Percentiles rank a stretch among this genome's conserved stretches.
Evolutionary conservation across 2,329 filamentous ascomycete species (phyloP).

Genomic region (Trichoderma sp.): DNA sequence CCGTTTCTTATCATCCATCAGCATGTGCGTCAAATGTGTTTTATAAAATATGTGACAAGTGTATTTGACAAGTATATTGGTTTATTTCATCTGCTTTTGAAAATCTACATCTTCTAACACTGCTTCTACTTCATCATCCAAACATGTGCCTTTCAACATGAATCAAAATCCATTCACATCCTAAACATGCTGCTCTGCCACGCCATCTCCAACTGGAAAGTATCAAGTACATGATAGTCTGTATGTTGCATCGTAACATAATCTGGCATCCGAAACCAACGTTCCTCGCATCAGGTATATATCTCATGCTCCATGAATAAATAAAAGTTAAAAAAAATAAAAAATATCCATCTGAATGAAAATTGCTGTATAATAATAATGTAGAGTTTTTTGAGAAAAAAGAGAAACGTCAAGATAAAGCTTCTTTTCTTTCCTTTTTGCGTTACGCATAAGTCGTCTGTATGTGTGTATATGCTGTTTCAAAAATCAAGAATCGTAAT

Average conservation of each 20-base stretch:
- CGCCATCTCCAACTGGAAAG: not conserved
- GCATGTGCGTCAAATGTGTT: too few species aligned
- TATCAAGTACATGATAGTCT: not conserved
- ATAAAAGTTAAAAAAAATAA: not conserved
- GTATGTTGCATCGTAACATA: not conserved
- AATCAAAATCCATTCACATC: not conserved
- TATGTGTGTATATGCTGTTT: not conserved
- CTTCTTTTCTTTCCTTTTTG: not conserved
- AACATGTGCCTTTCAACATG: not conserved
- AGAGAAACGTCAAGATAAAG: conserved; percentile 4
- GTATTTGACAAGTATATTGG: not conserved
- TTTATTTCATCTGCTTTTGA: conserved; percentile 21
- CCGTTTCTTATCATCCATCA: too few species aligned
- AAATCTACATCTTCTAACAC: not conserved
- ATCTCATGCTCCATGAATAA: conserved; percentile 4
- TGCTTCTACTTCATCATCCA: not conserved
- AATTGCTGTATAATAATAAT: not conserved
- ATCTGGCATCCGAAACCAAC: not conserved
- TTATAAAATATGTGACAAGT: too few species aligned
- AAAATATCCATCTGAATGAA: not conserved
- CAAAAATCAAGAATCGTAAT: conserved; percentile 25
- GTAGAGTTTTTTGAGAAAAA: not conserved
- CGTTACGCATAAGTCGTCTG: conserved; percentile 25
- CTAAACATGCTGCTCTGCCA: not conserved
- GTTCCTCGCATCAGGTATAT: not conserved